Base-by-base conservation (phyloP, 129 eudicot genomes). In the Ambrosia trifida region DNA sequence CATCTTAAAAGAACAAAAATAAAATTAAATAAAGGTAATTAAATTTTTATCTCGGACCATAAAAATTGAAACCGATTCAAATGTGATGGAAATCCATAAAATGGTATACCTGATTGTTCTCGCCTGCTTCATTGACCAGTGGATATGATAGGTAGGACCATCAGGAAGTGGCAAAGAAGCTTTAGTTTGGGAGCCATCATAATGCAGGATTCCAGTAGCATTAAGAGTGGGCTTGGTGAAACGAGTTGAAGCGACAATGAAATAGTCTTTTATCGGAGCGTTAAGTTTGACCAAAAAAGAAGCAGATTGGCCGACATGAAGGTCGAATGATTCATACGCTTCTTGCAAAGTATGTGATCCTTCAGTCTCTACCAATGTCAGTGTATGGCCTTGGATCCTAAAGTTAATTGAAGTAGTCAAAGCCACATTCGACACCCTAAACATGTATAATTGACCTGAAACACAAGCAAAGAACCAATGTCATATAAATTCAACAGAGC, bases 111-210 rank as follows among this genome's bases (percentile, higher is more conserved):
- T 86, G 60, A 88, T 66, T 38, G 97, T 86, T 35, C 97, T 82
- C 14, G 97, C 97, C 73, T 91, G 97, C 69, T 86, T 84, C 97
- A 88, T 86, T 38, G 97, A 91, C 97, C 96, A 91, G 62, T 91
- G 96, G 72, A 88, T 36, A 0, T 84, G 78, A 62, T 88, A 84
- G 16, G 89, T 83, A 1, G 96, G 96, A 38, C 78, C 96, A 18
- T 33, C 10, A 24, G 97, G 96, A 44, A 88, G 57, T 2, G 87
- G 85, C 53, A 74, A 80, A 5, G 93, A 82, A 47, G 86, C 84
- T 41, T 69, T 71, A 14, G 79, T 67, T 41, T 47, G 51, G 5
- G 96, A 88, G 18, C 87, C 88, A 19, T 66, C 66, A 43, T 84
- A 88, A 19, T 73, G 92, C 5, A 91, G 90, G 46, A 79, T 46